Base-by-base conservation (phyloP, 2,329 filamentous ascomycete species). In the Verticillium zaregamsianum region DNA sequence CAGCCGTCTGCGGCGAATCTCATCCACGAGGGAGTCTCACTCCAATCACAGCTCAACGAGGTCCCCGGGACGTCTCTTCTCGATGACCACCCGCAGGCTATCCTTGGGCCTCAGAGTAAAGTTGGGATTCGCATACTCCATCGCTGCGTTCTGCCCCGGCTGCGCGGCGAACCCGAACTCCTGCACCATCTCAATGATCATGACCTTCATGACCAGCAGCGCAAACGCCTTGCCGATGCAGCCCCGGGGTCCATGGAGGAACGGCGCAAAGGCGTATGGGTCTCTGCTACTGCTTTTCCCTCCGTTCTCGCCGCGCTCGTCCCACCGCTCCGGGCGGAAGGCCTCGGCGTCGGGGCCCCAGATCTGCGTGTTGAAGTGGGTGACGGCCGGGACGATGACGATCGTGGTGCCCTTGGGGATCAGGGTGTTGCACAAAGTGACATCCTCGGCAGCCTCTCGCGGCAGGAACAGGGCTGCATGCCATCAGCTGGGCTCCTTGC, bases 241-340 rank as follows among this genome's bases (percentile, higher is more conserved):
- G 23, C 62, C 62, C 4, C 61, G 23, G 3, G 64, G 62, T 1
- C 64, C 64, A 31, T 65, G 63, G 20, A 66, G 45, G 58, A 75
- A 75, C 23, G 69, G 61, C 35, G 64, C 65, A 55, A 71, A 69
- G 6, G 70, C 69, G 54, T 70, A 74, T 5, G 40, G 57, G 15
- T 58, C 45, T 15, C 39, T n/a, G 5, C 25, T 14, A 4, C 69
- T 67, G 15, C 52, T 61, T 40, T 61, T 60, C 45, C 64, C 68
- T 9, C 65, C 59, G 45, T 68, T 66, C 12, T 52, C 45, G 8
- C 45, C 45, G 4, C 63, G 63, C 5, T 68, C 68, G 11, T 63
- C 63, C 72, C 72, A 74, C 37, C 72, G 70, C n/a, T 67, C 64
- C 2, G 71, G 72, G 35, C 70, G 63, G 57, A 72, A 69, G 8